Evolutionary conservation across 2,329 filamentous ascomycete genomes (phyloP), one percentile per base, ranked within the genome.

Genomic region (Diaporthe sp.): DNA sequence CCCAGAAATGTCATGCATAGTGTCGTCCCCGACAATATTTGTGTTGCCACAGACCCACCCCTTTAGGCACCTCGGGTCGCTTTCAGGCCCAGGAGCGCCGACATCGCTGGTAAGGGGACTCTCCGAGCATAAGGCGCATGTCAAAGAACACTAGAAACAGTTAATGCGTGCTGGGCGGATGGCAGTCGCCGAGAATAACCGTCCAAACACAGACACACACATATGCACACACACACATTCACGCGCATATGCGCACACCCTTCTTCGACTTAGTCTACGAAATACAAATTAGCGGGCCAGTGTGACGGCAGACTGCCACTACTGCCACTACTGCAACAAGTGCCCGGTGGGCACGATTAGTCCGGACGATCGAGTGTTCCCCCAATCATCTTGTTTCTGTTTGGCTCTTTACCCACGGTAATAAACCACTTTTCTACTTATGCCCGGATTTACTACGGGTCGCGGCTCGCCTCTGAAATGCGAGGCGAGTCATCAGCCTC

Each of bases 311-410:
- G 20, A 5, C 25, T 60, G 63, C 71, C 37, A 67, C 55, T 74
- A 71, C 61, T 44, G 22, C 67, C 22, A 67, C 53, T 71, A 71
- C 60, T 44, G 20, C 67, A 37, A 34, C 72, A 42, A 55, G n/a
- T 55, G 34, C 31, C 65, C 49, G 42, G 31, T 74, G 49, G 72
- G 57, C 49, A 60, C 49, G 22, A 6, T 49, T 65, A 55, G 75
- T 42, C 55, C 72, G 39, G 72, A 47, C 65, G 58, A 61, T 67
- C 65, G 49, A 44, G 42, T 37, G 17, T 20, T 58, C 4, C 28
- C 39, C 75, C 75, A 76, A 76, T 76, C 63, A 76, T 49, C 34
- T 60, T 28, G 25, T 53, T 70, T 22, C 39, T 60, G 67, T 47
- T 76, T 34, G 44, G 44, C 34, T 51, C 47, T 67, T 63, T 58